Evolutionary conservation across 1,284 basidiomycete species (phyloP).

Genomic region (Naganishia albida): DNA sequence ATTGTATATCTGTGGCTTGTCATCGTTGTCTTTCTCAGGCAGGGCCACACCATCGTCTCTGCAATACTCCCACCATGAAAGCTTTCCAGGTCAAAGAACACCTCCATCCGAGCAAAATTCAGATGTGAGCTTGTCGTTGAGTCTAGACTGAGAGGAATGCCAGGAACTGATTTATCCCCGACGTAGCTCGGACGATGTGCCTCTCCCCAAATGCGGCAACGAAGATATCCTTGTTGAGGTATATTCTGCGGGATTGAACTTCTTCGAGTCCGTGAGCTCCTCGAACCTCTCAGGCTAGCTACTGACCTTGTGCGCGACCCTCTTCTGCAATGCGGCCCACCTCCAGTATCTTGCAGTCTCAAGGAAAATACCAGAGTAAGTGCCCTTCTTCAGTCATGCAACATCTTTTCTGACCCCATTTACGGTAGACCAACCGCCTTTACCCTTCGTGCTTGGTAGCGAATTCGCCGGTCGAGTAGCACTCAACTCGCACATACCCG

Average conservation of each 20-base stretch:
- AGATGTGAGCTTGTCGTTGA: constrained; percentile 52
- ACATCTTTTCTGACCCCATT: not conserved
- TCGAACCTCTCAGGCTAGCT: too few relatives aligned
- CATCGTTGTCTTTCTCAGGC: too few relatives aligned
- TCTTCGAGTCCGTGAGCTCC: constrained; percentile 45
- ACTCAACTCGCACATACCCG: constrained; percentile 72
- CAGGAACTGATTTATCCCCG: constrained; percentile 3
- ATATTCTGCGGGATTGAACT: constrained; percentile 56
- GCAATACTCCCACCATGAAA: constrained; percentile 62
- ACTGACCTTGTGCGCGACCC: not conserved
- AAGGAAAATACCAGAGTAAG: constrained; percentile 78
- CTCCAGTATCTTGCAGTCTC: constrained; percentile 68
- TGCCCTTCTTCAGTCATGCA: constrained; percentile 3
- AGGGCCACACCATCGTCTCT: not conserved
- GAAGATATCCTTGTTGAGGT: constrained; percentile 79
- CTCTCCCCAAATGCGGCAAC: constrained; percentile 61
- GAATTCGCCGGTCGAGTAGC: constrained; percentile 85
- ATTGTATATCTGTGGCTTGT: too few relatives aligned
- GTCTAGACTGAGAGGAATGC: not conserved
- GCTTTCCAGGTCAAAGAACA: constrained; percentile 73
- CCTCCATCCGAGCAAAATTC: constrained; percentile 71
- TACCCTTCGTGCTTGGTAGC: constrained; percentile 78
- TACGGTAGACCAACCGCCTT: constrained; percentile 49
- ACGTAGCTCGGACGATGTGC: constrained; percentile 58
- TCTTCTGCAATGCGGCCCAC: constrained; percentile 16